Evolutionary conservation across 257 asterid species (phyloP).

Genomic region (Nicotiana tabacum): DNA sequence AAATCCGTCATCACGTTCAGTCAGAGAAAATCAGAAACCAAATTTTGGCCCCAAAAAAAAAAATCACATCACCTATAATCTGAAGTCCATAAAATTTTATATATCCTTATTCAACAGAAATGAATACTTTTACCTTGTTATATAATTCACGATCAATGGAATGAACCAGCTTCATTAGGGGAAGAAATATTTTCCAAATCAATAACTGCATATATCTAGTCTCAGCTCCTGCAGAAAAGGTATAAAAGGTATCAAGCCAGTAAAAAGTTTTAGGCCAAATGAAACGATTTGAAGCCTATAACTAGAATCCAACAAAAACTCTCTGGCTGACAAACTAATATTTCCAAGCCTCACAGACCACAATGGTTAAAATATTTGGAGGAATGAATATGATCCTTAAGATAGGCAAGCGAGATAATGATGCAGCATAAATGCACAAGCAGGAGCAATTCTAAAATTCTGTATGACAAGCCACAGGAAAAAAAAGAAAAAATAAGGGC

Average conservation of each 20-base stretch:
- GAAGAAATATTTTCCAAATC: constrained; percentile 61
- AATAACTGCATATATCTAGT: constrained; percentile 34
- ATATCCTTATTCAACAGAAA: background rate
- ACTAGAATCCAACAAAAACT: background rate
- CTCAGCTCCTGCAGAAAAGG: constrained; percentile 43
- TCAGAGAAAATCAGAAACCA: background rate
- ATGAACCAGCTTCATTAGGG: constrained; percentile 53
- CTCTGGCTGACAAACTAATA: background rate
- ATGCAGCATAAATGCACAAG: background rate
- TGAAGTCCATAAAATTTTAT: background rate
- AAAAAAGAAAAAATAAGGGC: too few relatives aligned
- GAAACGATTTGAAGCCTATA: background rate
- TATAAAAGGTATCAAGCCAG: background rate
- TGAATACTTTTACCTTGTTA: constrained; percentile 47
- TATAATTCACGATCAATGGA: constrained; percentile 45
- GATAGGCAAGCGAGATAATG: background rate
- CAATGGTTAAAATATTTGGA: background rate
- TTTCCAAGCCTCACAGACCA: background rate
- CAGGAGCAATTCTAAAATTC: background rate
- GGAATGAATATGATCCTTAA: background rate
- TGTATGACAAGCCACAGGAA: background rate
- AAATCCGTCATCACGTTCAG: constrained; percentile 11
- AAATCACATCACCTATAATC: background rate
- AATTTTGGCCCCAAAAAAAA: background rate
- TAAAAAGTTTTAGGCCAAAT: background rate